Base-by-base conservation (phyloP, 495 filamentous ascomycete genomes). In the Amniculicola lignicola region DNA sequence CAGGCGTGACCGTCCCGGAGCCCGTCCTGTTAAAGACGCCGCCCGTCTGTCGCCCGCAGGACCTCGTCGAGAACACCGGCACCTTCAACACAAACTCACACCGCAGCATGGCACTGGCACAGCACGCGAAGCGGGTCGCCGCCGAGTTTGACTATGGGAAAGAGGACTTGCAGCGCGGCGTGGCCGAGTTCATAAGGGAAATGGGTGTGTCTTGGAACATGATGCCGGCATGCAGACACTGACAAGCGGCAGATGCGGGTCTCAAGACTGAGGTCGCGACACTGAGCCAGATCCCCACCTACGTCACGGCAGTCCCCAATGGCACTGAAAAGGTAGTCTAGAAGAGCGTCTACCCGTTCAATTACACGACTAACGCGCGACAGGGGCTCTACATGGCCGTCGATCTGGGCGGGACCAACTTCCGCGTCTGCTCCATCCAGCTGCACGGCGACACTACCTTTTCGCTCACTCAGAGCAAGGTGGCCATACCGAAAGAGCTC, bases 351-450 rank as follows among this genome's bases (percentile, higher is more conserved):
- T 29, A 25, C 24, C 9, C 7, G 1, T 33, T 21, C 23, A 22
- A 50, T 57, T 9, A 48, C 41, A 41, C 11, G 29, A 31, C 44
- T 59, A 11, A 62, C 43, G 12, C 25, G 7, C 2, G 15, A 49
- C 59, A 95, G 90, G 93, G 93, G 22, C 75, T 96, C 15, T 97
- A 95, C 70, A 81, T 98, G 71, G 93, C 94, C 18, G 93, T 98
- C 37, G 93, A 98, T 62, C 81, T 98, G 15, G 93, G 93, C 43
- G 93, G 93, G 61, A 98, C 93, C 56, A 98, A 98, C 70, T 96
- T 97, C 74, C 87, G 93, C 57, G 94, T 98, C 62, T 98, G 93
- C 74, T 95, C 90, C 4, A 85, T 98, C 64, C 77, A 90, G 48
- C 75, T 98, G 31, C 88, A 94, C 64, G 93, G 93, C 61, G 87